A percentile compares a stretch with the other conserved stretches of the same genome.
These are phyloP conservation scores for Telfairia occidentalis DNA, from an alignment of 331 rosid genomes.

Conservation along the genomic window DNA sequence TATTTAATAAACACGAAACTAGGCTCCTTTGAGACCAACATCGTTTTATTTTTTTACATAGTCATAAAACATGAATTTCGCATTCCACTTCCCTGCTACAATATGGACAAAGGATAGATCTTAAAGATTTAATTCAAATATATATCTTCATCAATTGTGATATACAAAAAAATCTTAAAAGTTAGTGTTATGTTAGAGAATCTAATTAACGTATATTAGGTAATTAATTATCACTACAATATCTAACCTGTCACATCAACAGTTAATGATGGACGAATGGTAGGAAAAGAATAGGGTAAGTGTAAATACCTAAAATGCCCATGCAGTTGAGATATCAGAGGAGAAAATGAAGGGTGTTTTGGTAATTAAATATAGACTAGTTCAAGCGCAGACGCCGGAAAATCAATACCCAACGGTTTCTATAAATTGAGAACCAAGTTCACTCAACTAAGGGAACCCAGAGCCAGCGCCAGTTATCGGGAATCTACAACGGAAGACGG, in stretches of 20 bases:
- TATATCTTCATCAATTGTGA: too few relatives aligned
- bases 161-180: too few relatives aligned
- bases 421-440: background rate
- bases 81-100: too few relatives aligned
- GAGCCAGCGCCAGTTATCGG: background rate
- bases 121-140: too few relatives aligned
- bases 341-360: background rate
- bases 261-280: background rate
- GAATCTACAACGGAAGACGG: background rate
- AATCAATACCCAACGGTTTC: conserved; percentile 2
- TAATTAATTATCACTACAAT: background rate
- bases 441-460: background rate
- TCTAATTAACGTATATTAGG: background rate
- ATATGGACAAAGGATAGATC: too few relatives aligned
- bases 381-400: background rate
- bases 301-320: background rate
- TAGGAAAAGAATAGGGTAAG: background rate
- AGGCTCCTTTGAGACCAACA: too few relatives aligned
- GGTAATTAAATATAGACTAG: background rate
- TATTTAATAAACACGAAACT: too few relatives aligned
- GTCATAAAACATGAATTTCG: too few relatives aligned
- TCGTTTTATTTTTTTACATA: too few relatives aligned
- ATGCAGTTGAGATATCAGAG: too few relatives aligned
- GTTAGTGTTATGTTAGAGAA: too few relatives aligned
- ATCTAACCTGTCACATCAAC: background rate